Evolutionary conservation across 2,329 filamentous ascomycete species (phyloP), one percentile per base, ranked within the genome.

Genomic region (Trichoderma afroharzianum): DNA sequence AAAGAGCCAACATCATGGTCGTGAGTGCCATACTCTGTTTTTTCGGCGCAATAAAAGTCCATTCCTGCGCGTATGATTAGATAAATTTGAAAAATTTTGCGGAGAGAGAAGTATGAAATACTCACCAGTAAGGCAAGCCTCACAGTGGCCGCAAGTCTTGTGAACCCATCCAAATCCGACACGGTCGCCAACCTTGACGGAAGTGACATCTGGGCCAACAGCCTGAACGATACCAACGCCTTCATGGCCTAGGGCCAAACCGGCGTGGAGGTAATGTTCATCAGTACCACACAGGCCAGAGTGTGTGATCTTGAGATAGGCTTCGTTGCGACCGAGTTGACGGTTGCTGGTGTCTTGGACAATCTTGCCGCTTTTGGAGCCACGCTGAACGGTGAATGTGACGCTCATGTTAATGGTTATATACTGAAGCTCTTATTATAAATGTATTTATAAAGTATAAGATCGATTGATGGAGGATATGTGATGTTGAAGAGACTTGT

Each of bases 1-100:
- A 85, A 82, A n/a, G 82, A 81, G 28, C 83, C 84, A 74, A 84
- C 81, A 70, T 85, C 82, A 11, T 79, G 75, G 71, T 84, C 79
- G n/a, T 63, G 47, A 32, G 75, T 78, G 21, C 76, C 76, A 71
- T 81, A 85, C 9, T 81, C 77, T 28, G 74, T 76, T 12, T 80
- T 79, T 71, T 79, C 73, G 18, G 75, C 61, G 73, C 82, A 84
- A 70, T 79, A 81, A 59, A 79, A 74, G 58, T 85, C 81, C 12
- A 69, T 5, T 18, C 67, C 67, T 69, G 3, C 14, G 5, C 6
- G 3, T n/a, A 6, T 1, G 24, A 26, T 68, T 18, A 59, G 53
- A 8, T 11, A 26, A 3, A 1, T 12, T n/a, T 14, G 1, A 2
- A 14, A 1, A n/a, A 26, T 5, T 21, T 1, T 43, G 18, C 18